Conservation (phyloP, 176 grass and related monocot species). For the Carex scoparia region DNA sequence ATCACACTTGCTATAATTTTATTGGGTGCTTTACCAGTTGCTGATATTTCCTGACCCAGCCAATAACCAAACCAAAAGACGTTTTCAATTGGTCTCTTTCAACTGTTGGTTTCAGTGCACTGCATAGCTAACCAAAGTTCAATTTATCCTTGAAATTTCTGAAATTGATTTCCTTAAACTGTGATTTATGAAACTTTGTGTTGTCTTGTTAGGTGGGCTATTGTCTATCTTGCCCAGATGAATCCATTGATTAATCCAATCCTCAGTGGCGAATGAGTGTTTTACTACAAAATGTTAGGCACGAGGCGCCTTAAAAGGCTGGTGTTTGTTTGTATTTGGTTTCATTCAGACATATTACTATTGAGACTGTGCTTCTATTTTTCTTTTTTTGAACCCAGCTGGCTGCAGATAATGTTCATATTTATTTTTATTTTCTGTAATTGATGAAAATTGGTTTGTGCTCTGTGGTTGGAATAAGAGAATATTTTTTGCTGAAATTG, state of each 20-base stretch:
- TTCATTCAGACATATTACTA: slow-evolving; percentile 22
- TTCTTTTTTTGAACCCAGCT: slow-evolving; percentile 18
- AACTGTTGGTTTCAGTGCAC: neutral
- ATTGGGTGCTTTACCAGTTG: neutral
- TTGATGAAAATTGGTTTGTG: neutral
- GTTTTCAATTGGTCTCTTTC: neutral
- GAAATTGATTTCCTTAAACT: slow-evolving; percentile 6
- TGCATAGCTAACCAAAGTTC: neutral
- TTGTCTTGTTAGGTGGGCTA: slow-evolving; percentile 66
- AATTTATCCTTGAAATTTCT: neutral
- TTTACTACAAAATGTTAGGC: neutral
- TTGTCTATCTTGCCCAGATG: slow-evolving; percentile 90
- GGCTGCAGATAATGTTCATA: slow-evolving; percentile 13
- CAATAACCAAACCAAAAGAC: neutral
- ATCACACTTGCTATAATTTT: neutral
- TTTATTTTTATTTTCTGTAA: slow-evolving; percentile 10
- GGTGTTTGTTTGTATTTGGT: slow-evolving; percentile 22
- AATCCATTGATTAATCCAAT: slow-evolving; percentile 97
- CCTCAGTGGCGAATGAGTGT: slow-evolving; percentile 70
- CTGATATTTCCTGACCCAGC: neutral
- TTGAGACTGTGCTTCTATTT: slow-evolving; percentile 19
- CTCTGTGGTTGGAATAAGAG: slow-evolving; percentile 29
- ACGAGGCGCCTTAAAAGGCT: neutral
- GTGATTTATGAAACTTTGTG: neutral
- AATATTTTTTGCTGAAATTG: slow-evolving; percentile 19